Percentiles rank a stretch among this genome's conserved stretches.
phyloP scores from a whole-genome alignment of 805 yeast species.

The Ogataea pignaliae region DNA sequence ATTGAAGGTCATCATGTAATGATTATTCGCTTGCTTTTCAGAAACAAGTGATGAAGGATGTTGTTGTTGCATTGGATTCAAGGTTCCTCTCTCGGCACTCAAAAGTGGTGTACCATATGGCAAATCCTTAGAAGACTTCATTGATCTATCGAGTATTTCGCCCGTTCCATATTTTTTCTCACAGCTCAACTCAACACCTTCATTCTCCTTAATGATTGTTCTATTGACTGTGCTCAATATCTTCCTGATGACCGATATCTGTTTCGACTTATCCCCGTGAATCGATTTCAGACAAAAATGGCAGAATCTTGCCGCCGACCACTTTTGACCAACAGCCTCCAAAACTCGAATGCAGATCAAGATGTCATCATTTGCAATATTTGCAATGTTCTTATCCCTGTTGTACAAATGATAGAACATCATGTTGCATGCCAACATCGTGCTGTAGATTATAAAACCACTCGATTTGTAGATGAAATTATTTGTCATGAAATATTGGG shows the following conservation, averaged over 20 bases:
- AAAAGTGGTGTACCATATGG: conserved; percentile 5
- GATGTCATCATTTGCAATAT: conserved; percentile 21
- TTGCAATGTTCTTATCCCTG: conserved; percentile 20
- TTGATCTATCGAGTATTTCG: conserved; percentile 7
- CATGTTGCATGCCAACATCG: conserved; percentile 64
- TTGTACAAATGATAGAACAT: conserved; percentile 59
- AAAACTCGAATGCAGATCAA: conserved; percentile 28
- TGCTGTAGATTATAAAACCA: conserved; percentile 36
- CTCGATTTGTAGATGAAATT: conserved; percentile 40
- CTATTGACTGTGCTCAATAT: conserved; percentile 10
- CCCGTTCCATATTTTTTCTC: not conserved
- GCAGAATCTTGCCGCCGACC: conserved; percentile 49
- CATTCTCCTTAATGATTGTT: conserved; percentile 2
- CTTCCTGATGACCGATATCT: conserved; percentile 18
- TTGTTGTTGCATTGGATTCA: not conserved
- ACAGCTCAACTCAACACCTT: not conserved
- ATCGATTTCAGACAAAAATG: conserved; percentile 44
- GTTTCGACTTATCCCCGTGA: conserved; percentile 30
- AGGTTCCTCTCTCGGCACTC: conserved; percentile 14
- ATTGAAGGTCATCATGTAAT: not conserved
- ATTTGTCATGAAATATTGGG: conserved; percentile 53
- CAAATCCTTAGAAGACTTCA: conserved; percentile 2
- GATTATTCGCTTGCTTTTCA: not conserved
- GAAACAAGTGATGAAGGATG: not conserved
- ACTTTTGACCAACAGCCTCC: conserved; percentile 41